A percentile compares a stretch with the other conserved stretches of the same genome.
These are phyloP conservation scores for Lepiota subincarnata DNA, from an alignment of 768 basidiomycete genomes.

Conservation along the genomic window DNA sequence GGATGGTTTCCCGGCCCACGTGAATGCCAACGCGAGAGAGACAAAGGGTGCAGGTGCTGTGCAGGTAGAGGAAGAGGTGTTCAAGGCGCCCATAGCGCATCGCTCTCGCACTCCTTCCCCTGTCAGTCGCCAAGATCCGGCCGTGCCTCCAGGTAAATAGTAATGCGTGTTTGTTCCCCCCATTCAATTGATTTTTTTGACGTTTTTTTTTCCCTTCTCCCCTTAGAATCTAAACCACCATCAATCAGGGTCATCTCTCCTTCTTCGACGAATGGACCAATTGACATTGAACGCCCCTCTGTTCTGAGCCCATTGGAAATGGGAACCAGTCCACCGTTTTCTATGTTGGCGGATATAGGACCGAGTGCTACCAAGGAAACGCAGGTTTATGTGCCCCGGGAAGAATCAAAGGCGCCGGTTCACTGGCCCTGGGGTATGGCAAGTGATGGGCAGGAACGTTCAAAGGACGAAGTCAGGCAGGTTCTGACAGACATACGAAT, in stretches of 20 bases:
- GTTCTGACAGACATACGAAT: slow-evolving; percentile 22
- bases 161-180: too few species aligned
- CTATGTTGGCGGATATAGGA: slow-evolving; percentile 18
- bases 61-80: background rate
- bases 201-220: too few species aligned
- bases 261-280: background rate
- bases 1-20: background rate
- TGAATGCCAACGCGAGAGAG: background rate
- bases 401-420: background rate
- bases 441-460: background rate
- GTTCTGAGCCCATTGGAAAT: slow-evolving; percentile 17
- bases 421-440: slow-evolving; percentile 21
- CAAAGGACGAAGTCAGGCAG: slow-evolving; percentile 1
- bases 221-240: too few species aligned
- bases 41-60: background rate
- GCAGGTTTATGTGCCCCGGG: background rate
- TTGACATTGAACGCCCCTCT: slow-evolving; percentile 7
- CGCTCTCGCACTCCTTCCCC: slow-evolving; percentile 1
- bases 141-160: background rate
- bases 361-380: background rate
- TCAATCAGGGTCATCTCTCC: too few species aligned
- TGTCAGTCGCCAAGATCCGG: background rate
- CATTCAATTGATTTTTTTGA: too few species aligned
- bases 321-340: slow-evolving; percentile 30
- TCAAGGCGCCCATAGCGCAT: background rate